Percentiles rank a stretch among this genome's conserved stretches.
These are phyloP conservation scores for Onygenales sp. DNA, from an alignment of 2,329 filamentous ascomycete genomes.

Conservation along the genomic window DNA sequence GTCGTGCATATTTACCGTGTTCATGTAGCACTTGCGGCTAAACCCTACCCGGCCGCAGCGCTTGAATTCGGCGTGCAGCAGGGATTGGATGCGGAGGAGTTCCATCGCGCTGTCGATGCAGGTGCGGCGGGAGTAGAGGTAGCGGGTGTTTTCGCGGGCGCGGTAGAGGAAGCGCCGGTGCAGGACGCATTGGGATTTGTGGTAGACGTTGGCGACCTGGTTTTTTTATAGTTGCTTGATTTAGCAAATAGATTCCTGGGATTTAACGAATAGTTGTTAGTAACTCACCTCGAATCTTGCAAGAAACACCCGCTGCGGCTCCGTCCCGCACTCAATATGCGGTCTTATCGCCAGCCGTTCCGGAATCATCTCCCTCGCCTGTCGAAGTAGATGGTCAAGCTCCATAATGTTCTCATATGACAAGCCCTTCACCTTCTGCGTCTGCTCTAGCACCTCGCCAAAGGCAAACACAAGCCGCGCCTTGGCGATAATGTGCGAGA, in stretches of 20 bases:
- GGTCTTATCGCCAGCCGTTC: conserved; percentile 68
- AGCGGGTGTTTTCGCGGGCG: conserved; percentile 68
- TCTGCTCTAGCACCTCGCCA: conserved; percentile 35
- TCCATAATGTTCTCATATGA: conserved; percentile 55
- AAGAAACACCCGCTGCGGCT: conserved; percentile 61
- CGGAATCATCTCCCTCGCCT: conserved; percentile 57
- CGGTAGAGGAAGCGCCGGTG: conserved; percentile 80
- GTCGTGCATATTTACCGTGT: conserved; percentile 70
- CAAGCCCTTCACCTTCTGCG: conserved; percentile 31
- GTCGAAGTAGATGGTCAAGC: conserved; percentile 48
- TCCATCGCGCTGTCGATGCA: conserved; percentile 82
- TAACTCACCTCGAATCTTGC: conserved; percentile 58
- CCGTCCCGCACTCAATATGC: conserved; percentile 62
- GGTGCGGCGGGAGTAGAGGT: conserved; percentile 70
- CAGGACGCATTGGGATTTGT: conserved; percentile 80
- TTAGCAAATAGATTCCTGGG: background rate
- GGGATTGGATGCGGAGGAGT: conserved; percentile 66
- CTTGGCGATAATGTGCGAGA: conserved; percentile 42
- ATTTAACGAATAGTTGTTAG: background rate
- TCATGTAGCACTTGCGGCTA: conserved; percentile 68
- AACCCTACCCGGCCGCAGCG: conserved; percentile 57
- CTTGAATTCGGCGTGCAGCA: conserved; percentile 65
- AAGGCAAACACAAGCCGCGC: conserved; percentile 33
- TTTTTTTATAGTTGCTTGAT: background rate
- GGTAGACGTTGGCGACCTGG: conserved; percentile 66